Percentiles rank a stretch among this genome's conserved stretches.
phyloP scores from a whole-genome alignment of 768 basidiomycete genomes.

The Russula griseocarnosa region DNA sequence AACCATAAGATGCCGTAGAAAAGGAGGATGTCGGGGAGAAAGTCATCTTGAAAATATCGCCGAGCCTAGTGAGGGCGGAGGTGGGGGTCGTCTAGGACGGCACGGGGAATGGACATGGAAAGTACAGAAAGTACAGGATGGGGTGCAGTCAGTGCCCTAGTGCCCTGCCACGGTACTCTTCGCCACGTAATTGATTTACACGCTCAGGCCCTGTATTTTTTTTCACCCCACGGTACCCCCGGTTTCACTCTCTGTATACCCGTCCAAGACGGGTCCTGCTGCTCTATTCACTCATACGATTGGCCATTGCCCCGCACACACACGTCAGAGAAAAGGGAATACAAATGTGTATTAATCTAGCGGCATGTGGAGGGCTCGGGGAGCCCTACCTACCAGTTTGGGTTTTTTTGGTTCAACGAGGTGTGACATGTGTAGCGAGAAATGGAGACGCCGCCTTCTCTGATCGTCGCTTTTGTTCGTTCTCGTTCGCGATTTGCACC shows the following conservation, averaged over 20 bases:
- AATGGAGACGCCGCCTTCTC: neutral
- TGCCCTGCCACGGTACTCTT: neutral
- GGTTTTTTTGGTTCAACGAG: neutral
- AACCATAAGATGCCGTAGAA: neutral
- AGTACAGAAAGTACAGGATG: neutral
- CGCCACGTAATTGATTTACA: neutral
- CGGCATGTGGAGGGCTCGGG: neutral
- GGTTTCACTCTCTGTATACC: neutral
- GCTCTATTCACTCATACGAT: neutral
- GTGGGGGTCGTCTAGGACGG: neutral
- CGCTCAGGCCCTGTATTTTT: neutral
- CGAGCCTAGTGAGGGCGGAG: neutral
- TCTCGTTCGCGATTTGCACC: conserved; percentile 9
- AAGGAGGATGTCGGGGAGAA: neutral
- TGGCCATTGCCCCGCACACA: neutral
- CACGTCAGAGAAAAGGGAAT: neutral
- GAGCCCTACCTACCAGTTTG: neutral
- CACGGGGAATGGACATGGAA: neutral
- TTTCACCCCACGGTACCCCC: neutral
- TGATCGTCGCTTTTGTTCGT: neutral
- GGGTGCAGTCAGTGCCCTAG: neutral
- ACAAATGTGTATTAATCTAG: neutral
- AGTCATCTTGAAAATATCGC: neutral
- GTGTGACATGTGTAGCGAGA: too few species aligned
- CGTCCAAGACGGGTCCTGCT: neutral